Evolutionary conservation across 2,329 filamentous ascomycete genomes (phyloP).

Genomic region (Plenodomus biglobosus): DNA sequence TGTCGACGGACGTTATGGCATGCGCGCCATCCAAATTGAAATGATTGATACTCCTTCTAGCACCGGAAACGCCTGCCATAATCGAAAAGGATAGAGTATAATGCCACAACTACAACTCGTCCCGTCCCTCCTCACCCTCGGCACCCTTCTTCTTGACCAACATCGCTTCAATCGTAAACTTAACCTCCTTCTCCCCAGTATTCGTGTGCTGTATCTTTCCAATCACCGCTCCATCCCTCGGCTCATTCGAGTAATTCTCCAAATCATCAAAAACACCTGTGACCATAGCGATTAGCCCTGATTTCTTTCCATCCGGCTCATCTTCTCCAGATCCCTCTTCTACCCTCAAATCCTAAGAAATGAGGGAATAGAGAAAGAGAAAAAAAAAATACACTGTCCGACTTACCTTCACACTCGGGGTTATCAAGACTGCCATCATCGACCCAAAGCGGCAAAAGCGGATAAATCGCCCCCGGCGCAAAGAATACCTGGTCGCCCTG

Average conservation of each 20-base stretch:
- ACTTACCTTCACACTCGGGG: constrained; percentile 46
- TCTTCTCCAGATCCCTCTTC: no score
- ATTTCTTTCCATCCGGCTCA: no score
- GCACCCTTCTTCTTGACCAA: constrained; percentile 37
- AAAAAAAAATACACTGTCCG: no score
- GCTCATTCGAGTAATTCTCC: constrained; percentile 34
- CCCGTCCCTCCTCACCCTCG: constrained; percentile 22
- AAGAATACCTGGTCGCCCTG: constrained; percentile 53
- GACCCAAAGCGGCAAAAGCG: constrained; percentile 54
- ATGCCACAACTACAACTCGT: constrained; percentile 1
- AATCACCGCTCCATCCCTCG: constrained; percentile 33
- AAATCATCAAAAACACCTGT: constrained; percentile 36
- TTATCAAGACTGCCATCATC: constrained; percentile 44
- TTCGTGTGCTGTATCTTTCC: constrained; percentile 30
- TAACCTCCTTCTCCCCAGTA: constrained; percentile 33
- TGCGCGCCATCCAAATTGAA: not conserved
- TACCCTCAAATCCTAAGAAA: no score
- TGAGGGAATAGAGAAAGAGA: constrained; percentile 12
- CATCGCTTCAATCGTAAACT: constrained; percentile 42
- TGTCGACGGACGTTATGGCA: not conserved
- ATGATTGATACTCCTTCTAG: not conserved
- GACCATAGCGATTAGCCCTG: no score
- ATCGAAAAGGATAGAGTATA: no score
- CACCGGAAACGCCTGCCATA: not conserved
- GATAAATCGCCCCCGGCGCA: constrained; percentile 56